These are phyloP conservation scores for Apiotrichum sp. DNA, from an alignment of 1,284 basidiomycete genomes.

Conservation along the genomic window DNA sequence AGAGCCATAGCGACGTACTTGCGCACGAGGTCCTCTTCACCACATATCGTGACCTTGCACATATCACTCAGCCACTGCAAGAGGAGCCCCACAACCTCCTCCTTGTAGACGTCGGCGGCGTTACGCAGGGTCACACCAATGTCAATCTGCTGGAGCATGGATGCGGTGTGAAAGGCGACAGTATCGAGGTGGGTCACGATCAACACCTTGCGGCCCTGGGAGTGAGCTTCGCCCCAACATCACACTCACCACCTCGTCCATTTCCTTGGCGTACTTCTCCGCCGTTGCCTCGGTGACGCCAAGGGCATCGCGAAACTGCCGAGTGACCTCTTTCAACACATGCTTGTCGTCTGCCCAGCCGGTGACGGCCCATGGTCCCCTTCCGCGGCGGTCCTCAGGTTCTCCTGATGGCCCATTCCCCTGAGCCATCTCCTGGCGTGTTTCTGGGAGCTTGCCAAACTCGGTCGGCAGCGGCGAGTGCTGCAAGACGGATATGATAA, in stretches of 20 bases:
- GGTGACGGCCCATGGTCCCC: slow-evolving; percentile 75
- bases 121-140: slow-evolving; percentile 83
- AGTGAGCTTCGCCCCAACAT: not conserved
- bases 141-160: slow-evolving; percentile 78
- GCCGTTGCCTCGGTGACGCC: slow-evolving; percentile 48
- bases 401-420: slow-evolving; percentile 25
- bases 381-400: slow-evolving; percentile 36
- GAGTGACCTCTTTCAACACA: slow-evolving; percentile 81
- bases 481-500: slow-evolving; percentile 76
- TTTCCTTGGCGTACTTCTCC: slow-evolving; percentile 59
- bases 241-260: slow-evolving; percentile 52
- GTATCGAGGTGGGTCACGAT: slow-evolving; percentile 65
- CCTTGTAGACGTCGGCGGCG: slow-evolving; percentile 82
- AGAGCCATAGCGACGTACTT: slow-evolving; percentile 46
- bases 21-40: slow-evolving; percentile 60
- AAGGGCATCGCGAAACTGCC: slow-evolving; percentile 65
- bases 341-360: slow-evolving; percentile 99
- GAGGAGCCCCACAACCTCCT: slow-evolving; percentile 74
- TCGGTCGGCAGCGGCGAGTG: slow-evolving; percentile 72
- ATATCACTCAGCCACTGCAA: slow-evolving; percentile 83
- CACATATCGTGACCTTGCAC: slow-evolving; percentile 54
- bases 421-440: slow-evolving; percentile 54
- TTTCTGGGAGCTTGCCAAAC: slow-evolving; percentile 54
- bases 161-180: slow-evolving; percentile 70
- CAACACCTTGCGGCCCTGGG: slow-evolving; percentile 73